These are phyloP conservation scores for Magnaporthiopsis incrustans DNA, from an alignment of 2,329 filamentous ascomycete genomes.

Conservation along the genomic window DNA sequence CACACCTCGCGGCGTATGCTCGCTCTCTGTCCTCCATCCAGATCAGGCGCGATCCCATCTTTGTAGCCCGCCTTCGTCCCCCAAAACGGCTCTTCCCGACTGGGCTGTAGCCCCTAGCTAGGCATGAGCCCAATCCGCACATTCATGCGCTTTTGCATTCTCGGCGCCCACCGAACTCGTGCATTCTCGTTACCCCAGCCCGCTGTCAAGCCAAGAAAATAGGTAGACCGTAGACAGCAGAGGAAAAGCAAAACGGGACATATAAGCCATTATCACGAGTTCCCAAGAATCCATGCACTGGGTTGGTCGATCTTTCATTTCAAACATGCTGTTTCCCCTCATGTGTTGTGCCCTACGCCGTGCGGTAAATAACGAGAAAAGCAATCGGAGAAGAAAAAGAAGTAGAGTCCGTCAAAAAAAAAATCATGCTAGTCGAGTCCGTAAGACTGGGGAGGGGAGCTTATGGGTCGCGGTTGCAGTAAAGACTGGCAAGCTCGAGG, in stretches of 20 bases:
- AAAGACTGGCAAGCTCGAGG: neutral
- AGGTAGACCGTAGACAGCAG: too few species aligned
- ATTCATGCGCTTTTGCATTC: neutral
- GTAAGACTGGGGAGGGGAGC: neutral
- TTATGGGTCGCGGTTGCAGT: neutral
- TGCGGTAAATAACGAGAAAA: conserved; percentile 1
- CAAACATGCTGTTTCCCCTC: conserved; percentile 3
- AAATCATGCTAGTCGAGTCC: conserved; percentile 1
- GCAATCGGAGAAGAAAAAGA: neutral
- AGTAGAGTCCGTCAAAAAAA: neutral
- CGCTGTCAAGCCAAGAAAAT: conserved; percentile 10
- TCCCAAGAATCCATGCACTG: neutral
- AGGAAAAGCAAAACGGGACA: conserved; percentile 14
- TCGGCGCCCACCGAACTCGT: neutral
- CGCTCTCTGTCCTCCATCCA: neutral
- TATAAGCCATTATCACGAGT: conserved; percentile 8
- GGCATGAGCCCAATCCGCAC: neutral
- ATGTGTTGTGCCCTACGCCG: conserved; percentile 2
- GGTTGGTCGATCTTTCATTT: conserved; percentile 4
- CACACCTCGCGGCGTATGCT: neutral
- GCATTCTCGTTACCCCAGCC: neutral
- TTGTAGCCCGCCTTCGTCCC: neutral
- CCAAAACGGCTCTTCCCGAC: neutral
- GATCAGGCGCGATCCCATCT: neutral
- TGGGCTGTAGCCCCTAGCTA: too few species aligned